Evolutionary conservation across 768 basidiomycete species (phyloP).

Genomic region (Clitopilus hobsonii): DNA sequence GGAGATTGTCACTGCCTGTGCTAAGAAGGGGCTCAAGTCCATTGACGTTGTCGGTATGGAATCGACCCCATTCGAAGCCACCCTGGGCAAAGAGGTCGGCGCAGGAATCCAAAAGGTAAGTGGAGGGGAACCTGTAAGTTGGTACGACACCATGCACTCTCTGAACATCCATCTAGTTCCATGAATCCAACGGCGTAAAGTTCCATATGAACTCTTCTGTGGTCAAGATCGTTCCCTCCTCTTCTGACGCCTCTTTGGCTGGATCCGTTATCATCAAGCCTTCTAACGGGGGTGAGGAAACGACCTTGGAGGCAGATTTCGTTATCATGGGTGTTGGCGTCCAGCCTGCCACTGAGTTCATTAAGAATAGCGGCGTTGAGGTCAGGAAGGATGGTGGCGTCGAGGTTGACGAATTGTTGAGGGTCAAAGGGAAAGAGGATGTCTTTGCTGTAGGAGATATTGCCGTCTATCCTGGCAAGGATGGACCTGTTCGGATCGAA

Average conservation of each 20-base stretch:
- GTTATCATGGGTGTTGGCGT: slow-evolving; percentile 88
- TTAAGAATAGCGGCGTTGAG: slow-evolving; percentile 64
- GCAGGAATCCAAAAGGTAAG: slow-evolving; percentile 75
- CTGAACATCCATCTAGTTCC: slow-evolving; percentile 42
- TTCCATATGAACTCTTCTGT: slow-evolving; percentile 77
- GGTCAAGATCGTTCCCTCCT: slow-evolving; percentile 58
- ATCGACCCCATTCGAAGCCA: slow-evolving; percentile 71
- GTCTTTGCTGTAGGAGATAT: slow-evolving; percentile 84
- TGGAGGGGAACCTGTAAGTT: neutral
- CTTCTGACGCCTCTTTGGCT: slow-evolving; percentile 48
- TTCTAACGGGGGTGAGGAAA: slow-evolving; percentile 27
- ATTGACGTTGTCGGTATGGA: slow-evolving; percentile 86
- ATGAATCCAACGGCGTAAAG: slow-evolving; percentile 77
- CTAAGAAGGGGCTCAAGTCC: slow-evolving; percentile 71
- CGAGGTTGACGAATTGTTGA: slow-evolving; percentile 69
- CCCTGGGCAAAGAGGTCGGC: slow-evolving; percentile 80
- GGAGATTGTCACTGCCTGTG: slow-evolving; percentile 79
- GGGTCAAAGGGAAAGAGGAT: slow-evolving; percentile 41
- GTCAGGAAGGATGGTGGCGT: slow-evolving; percentile 77
- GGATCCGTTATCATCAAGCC: slow-evolving; percentile 56
- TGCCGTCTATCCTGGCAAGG: slow-evolving; percentile 64
- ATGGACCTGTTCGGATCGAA: slow-evolving; percentile 62
- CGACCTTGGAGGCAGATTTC: slow-evolving; percentile 66
- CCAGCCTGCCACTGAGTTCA: slow-evolving; percentile 72
- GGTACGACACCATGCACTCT: neutral